Base-by-base conservation (phyloP, 495 filamentous ascomycete species). In the Chaetomidium leptoderma region DNA sequence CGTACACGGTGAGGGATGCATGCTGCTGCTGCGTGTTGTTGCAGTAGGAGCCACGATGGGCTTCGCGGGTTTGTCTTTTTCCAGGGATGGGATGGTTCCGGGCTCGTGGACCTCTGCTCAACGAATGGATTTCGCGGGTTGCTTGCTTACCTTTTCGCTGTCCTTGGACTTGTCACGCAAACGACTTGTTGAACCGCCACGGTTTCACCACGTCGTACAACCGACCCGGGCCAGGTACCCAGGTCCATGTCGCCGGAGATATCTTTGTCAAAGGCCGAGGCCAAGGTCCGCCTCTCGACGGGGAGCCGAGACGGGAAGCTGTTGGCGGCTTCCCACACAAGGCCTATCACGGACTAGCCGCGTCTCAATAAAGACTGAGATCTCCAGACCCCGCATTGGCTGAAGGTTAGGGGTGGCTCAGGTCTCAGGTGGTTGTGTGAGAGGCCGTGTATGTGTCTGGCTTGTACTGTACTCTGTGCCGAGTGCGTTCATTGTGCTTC, bases 351-450 rank as follows among this genome's bases (percentile, higher is more conserved):
- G 11, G 30, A 23, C 47, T 26, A 37, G 47, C 47, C 47, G 32
- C 6, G 30, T 51, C 47, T 51, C 30, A 26, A 51, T 37, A 36
- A 43, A 32, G 26, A 53, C 6, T 14, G 26, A 43, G 50, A 53
- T 53, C 52, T 45, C 52, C 40, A 54, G 40, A 44, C 39, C 39
- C 29, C 39, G 39, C 52, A 44, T 45, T 44, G 39, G 39, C n/a
- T 42, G 39, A 24, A 29, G 6, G 21, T 6, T 8, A 16, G 26
- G 52, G n/a, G n/a, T 44, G 39, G 39, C n/a, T 42, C 27, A 24
- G 39, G 6, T 10, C 5, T 8, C 7, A n/a, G 52, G 40, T 29
- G 13, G 27, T 33, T 45, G 39, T 30, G 52, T 30, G 17, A 33
- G 4, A 17, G 29, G n/a, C 39, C 39, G 40, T 54, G 52, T 54